Conservation (phyloP, 805 yeast species). For the Candida taoyuanica region DNA sequence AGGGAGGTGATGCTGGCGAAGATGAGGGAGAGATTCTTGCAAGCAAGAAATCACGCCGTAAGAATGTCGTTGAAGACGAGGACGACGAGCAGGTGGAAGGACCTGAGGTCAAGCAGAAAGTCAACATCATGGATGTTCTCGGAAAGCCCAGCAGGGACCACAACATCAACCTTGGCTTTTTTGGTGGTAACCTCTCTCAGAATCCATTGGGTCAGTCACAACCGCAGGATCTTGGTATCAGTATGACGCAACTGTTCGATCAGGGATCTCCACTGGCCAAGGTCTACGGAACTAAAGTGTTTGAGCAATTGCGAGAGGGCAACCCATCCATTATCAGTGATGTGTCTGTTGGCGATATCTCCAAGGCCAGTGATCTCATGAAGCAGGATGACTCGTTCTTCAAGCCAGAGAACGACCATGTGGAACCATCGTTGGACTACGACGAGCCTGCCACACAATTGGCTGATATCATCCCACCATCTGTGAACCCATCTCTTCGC, state of each 20-base stretch:
- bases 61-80: slow-evolving; percentile 15
- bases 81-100: slow-evolving; percentile 17
- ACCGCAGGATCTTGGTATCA: slow-evolving; percentile 11
- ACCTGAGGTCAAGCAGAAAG: slow-evolving; percentile 2
- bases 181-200: slow-evolving; percentile 24
- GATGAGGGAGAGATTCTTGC: slow-evolving; percentile 7
- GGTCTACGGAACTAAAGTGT: slow-evolving; percentile 7
- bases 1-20: not conserved
- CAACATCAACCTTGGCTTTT: slow-evolving; percentile 20
- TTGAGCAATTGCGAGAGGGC: slow-evolving; percentile 15
- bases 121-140: slow-evolving; percentile 4
- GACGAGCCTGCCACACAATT: slow-evolving; percentile 13
- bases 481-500: slow-evolving; percentile 2
- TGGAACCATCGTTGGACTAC: slow-evolving; percentile 1
- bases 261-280: slow-evolving; percentile 14
- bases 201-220: slow-evolving; percentile 10
- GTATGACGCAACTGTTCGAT: slow-evolving; percentile 24
- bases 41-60: slow-evolving; percentile 7
- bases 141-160: slow-evolving; percentile 2
- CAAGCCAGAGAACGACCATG: not conserved
- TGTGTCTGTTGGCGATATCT: slow-evolving; percentile 5
- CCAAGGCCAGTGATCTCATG: slow-evolving; percentile 1
- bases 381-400: slow-evolving; percentile 4
- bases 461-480: slow-evolving; percentile 8
- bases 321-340: slow-evolving; percentile 6